Base-by-base conservation (phyloP, 306 rosid species). In the Cicer pinnatifidum region DNA sequence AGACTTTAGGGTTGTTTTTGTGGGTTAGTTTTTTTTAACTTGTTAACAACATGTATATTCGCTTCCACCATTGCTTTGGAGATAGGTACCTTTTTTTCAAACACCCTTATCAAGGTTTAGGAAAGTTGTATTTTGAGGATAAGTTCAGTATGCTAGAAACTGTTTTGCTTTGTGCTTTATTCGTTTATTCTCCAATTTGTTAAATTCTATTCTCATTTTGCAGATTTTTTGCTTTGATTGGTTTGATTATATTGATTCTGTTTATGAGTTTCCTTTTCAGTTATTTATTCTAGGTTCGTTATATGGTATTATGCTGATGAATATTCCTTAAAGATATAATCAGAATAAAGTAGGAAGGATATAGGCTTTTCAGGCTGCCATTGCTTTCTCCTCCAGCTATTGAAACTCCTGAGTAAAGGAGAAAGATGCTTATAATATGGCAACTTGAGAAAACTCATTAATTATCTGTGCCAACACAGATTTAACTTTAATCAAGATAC, bases 11-110 rank as follows among this genome's bases (percentile, higher is more conserved):
- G 80, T 75, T 80, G 71, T 83, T 76, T 81, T 76, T 81, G 83
- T 82, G 72, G 77, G 82, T 81, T 84, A 83, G 84, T 78, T 72
- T 37, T 82, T 19, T 35, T 83, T 85, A 82, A 85, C 88, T 63
- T 86, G 81, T 78, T 81, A 73, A 88, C 88, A 77, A 81, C 73
- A 68, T 92, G 95, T 90, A 87, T 83, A 90, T 86, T 92, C 89
- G 80, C 35, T 71, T 84, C 82, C 79, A 70, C 82, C 85, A 79
- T 82, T 84, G 84, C 88, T 71, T 75, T 76, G 84, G 80, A 81
- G 79, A 84, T 84, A 83, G 89, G 83, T 81, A 82, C 75, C 64
- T 78, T 88, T 53, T 53, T 50, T 78, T 74, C 80, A 71, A 79
- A 82, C 85, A 80, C 82, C 73, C 67, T 28, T 28, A 28, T 84